Percentiles rank a stretch among this genome's conserved stretches.
These are phyloP conservation scores for Physcomitrellopsis africana DNA, from an alignment of 225 moss, liverwort and hornwort genomes.

Conservation along the genomic window DNA sequence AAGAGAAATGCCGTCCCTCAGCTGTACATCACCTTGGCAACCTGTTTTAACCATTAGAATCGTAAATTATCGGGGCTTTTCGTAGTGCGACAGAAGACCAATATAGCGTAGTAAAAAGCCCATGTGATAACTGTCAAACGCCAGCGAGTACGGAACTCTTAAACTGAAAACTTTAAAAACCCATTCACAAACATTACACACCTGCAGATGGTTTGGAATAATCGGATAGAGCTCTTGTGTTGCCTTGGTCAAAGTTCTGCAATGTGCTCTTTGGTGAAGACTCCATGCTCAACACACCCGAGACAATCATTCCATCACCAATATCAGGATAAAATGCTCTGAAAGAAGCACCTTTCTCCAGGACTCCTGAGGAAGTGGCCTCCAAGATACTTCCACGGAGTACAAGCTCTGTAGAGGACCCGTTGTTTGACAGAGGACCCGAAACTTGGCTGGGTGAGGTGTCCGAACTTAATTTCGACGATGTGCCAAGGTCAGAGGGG, in stretches of 20 bases:
- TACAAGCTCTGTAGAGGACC: conserved; percentile 14
- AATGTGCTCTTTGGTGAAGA: neutral
- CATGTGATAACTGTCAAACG: neutral
- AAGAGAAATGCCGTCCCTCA: conserved; percentile 14
- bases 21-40: conserved; percentile 6
- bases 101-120: neutral
- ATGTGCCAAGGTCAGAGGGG: conserved; percentile 33
- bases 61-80: neutral
- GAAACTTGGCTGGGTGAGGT: conserved; percentile 30
- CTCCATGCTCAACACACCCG: conserved; percentile 30
- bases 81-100: neutral
- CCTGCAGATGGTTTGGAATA: conserved; percentile 33
- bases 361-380: conserved; percentile 25
- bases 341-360: conserved; percentile 41
- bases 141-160: neutral
- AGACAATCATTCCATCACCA: conserved; percentile 19
- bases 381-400: conserved; percentile 32
- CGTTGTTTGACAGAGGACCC: conserved; percentile 30
- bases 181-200: neutral
- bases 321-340: conserved; percentile 43
- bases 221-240: conserved; percentile 17
- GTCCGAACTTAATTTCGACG: conserved; percentile 47
- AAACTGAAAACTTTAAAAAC: neutral
- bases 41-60: conserved; percentile 21
- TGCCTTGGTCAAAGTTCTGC: conserved; percentile 21